These are phyloP conservation scores for Malus sylvestris DNA, from an alignment of 306 rosid species.

Conservation along the genomic window DNA sequence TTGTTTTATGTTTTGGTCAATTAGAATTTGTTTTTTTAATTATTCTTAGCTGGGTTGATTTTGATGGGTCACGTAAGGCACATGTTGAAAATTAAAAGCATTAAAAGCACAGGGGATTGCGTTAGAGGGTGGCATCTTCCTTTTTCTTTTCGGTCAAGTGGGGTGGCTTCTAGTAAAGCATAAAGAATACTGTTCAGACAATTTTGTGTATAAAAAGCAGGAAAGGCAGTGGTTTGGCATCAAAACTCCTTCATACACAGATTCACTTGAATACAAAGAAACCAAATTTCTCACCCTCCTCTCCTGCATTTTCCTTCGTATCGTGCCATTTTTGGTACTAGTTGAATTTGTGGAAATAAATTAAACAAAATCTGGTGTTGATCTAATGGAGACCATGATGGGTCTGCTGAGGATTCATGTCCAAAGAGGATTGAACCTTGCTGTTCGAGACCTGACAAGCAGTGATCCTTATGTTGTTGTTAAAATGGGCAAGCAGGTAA, in stretches of 20 bases:
- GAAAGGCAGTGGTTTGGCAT: not conserved
- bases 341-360: not conserved
- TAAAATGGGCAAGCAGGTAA: constrained; percentile 78
- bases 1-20: not conserved
- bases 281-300: not conserved
- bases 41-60: not conserved
- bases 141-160: too few species aligned
- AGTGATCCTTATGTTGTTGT: constrained; percentile 84
- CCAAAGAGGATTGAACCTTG: constrained; percentile 71
- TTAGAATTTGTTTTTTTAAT: too few species aligned
- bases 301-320: not conserved
- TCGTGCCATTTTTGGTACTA: not conserved
- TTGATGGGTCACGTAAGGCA: not conserved
- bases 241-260: not conserved
- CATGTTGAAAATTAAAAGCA: not conserved
- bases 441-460: constrained; percentile 59
- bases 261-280: not conserved
- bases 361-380: not conserved
- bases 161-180: not conserved
- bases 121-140: not conserved
- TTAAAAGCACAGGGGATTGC: not conserved
- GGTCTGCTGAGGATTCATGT: constrained; percentile 73
- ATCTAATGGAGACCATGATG: constrained; percentile 60
- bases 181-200: too few species aligned
- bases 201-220: not conserved